Conservation (phyloP, 495 filamentous ascomycete species). For the Glarea lozoyensis region DNA sequence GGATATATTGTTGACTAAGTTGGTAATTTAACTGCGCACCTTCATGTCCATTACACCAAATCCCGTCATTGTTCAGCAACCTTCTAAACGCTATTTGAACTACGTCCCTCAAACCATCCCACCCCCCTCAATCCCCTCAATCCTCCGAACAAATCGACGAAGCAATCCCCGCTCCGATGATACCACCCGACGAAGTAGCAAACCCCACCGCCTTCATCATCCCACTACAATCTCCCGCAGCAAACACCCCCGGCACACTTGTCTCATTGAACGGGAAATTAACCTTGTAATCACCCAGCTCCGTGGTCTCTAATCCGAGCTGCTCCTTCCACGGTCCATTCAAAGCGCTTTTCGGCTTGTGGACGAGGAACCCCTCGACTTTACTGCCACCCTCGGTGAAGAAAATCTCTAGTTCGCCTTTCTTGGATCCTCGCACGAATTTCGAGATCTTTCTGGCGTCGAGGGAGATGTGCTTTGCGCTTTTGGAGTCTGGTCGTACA, state of each 20-base stretch:
- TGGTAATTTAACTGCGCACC: too few relatives aligned
- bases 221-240: conserved; percentile 27
- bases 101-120: too few relatives aligned
- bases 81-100: too few relatives aligned
- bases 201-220: conserved; percentile 17
- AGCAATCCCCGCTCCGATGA: conserved; percentile 10
- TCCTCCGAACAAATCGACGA: neutral
- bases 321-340: conserved; percentile 23
- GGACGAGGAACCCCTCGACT: conserved; percentile 17
- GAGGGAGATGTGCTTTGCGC: neutral
- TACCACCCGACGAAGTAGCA: conserved; percentile 14
- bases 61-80: too few relatives aligned
- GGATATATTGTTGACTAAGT: too few relatives aligned
- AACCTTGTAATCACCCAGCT: conserved; percentile 24
- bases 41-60: too few relatives aligned
- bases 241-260: conserved; percentile 30
- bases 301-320: conserved; percentile 25
- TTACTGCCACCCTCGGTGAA: conserved; percentile 8
- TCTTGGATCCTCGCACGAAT: neutral
- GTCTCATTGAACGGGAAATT: conserved; percentile 26
- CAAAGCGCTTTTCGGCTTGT: conserved; percentile 18
- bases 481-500: neutral
- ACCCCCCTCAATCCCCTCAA: too few relatives aligned
- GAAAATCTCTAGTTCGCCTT: neutral
- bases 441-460: conserved; percentile 4